Percentiles rank a stretch among this genome's conserved stretches.
Conservation (phyloP, 2,329 filamentous ascomycete species). For the Tolypocladium nubicola region DNA sequence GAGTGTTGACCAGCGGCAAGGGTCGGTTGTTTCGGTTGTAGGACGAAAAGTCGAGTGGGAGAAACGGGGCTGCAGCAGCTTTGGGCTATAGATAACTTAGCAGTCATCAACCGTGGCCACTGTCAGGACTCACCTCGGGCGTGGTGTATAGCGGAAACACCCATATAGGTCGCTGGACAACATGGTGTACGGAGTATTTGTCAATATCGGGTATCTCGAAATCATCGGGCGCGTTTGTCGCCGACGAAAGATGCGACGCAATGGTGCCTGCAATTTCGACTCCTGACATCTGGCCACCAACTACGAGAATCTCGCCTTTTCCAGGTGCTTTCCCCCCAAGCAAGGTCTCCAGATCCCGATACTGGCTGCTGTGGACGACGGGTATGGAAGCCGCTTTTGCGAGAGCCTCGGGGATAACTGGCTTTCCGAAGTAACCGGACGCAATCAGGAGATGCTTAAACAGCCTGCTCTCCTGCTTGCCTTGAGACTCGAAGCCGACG, state of each 20-base stretch:
- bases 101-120: neutral
- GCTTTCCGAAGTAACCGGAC: slow-evolving; percentile 65
- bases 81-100: slow-evolving; percentile 22
- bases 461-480: slow-evolving; percentile 28
- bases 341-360: slow-evolving; percentile 43
- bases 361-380: slow-evolving; percentile 58
- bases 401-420: slow-evolving; percentile 36
- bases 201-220: slow-evolving; percentile 29
- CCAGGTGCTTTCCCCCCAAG: slow-evolving; percentile 25
- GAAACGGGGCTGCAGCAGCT: slow-evolving; percentile 45
- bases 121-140: slow-evolving; percentile 29
- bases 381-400: slow-evolving; percentile 28
- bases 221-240: slow-evolving; percentile 38
- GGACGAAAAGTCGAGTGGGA: slow-evolving; percentile 62
- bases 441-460: slow-evolving; percentile 67
- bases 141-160: slow-evolving; percentile 51
- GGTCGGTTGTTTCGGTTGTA: slow-evolving; percentile 59
- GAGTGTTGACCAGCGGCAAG: slow-evolving; percentile 46
- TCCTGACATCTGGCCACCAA: slow-evolving; percentile 76
- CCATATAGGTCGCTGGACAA: slow-evolving; percentile 62
- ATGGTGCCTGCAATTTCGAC: slow-evolving; percentile 66
- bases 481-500: slow-evolving; percentile 24
- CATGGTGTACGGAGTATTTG: slow-evolving; percentile 53
- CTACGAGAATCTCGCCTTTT: slow-evolving; percentile 56
- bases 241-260: slow-evolving; percentile 59